phyloP scores from a whole-genome alignment of 139 green algal species.

The Coccomyxa sp. region DNA sequence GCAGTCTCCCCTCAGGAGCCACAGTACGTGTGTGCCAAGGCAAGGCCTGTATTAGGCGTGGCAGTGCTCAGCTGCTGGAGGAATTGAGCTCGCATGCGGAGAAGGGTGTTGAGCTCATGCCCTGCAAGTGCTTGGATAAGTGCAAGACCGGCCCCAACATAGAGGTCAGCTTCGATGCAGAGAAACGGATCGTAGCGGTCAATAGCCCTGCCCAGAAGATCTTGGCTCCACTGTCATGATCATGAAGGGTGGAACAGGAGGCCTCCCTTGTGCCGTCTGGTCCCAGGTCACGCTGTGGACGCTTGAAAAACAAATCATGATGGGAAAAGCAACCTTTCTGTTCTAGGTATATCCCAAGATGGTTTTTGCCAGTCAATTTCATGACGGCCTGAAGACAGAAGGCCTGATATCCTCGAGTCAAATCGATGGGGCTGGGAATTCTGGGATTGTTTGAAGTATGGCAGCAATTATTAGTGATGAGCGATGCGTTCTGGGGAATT shows the following conservation, averaged over 20 bases:
- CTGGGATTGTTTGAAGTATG: neutral
- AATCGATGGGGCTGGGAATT: neutral
- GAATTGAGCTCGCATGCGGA: neutral
- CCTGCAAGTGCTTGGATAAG: slow-evolving; percentile 10
- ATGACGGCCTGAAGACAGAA: too few species aligned
- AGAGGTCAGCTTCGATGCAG: neutral
- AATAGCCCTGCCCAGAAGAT: neutral
- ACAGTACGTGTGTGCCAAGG: slow-evolving; percentile 4
- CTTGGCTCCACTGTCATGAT: neutral
- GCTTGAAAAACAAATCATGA: neutral
- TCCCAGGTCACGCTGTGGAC: neutral
- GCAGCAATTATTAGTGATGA: too few species aligned
- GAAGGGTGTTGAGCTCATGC: neutral
- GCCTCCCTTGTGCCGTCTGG: neutral
- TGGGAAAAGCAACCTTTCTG: neutral
- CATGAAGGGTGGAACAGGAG: neutral
- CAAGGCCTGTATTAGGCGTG: slow-evolving; percentile 7
- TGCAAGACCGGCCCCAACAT: slow-evolving; percentile 5
- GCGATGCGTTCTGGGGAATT: too few species aligned
- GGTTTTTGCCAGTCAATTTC: neutral
- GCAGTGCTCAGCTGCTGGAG: neutral
- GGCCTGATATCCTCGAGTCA: neutral
- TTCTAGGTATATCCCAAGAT: neutral
- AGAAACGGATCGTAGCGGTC: neutral
- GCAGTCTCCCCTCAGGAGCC: neutral